These are phyloP conservation scores for Neolentinus lepideus DNA, from an alignment of 1,284 basidiomycete species.

Conservation along the genomic window DNA sequence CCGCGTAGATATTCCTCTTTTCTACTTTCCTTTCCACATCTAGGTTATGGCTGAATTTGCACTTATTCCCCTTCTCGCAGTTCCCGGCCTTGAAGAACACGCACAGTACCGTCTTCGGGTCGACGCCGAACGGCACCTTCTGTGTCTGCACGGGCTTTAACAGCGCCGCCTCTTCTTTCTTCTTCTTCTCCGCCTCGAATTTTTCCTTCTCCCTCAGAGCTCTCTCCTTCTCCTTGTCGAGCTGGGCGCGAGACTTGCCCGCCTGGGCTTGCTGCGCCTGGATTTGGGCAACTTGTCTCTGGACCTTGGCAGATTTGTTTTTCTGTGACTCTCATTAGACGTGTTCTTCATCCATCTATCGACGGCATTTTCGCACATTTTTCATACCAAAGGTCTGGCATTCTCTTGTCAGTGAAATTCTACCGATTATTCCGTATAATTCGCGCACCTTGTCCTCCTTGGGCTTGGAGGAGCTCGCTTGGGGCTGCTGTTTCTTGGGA, in stretches of 20 bases:
- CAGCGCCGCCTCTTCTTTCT: slow-evolving; percentile 81
- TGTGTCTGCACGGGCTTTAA: slow-evolving; percentile 74
- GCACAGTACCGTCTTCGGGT: slow-evolving; percentile 89
- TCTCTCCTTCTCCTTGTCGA: slow-evolving; percentile 85
- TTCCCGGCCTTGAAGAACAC: slow-evolving; percentile 83
- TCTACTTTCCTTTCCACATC: slow-evolving; percentile 89
- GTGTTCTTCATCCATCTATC: slow-evolving; percentile 6
- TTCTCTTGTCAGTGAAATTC: slow-evolving; percentile 23
- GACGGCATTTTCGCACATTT: slow-evolving; percentile 52
- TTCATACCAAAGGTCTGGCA: slow-evolving; percentile 87
- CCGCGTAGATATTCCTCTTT: slow-evolving; percentile 96
- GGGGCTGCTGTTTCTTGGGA: slow-evolving; percentile 58
- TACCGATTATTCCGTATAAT: slow-evolving; percentile 14
- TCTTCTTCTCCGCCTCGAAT: slow-evolving; percentile 75
- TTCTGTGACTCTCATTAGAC: slow-evolving; percentile 43
- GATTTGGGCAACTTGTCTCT: slow-evolving; percentile 76
- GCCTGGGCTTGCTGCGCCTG: slow-evolving; percentile 66
- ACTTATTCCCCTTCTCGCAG: slow-evolving; percentile 88
- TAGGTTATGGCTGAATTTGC: slow-evolving; percentile 93
- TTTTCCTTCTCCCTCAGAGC: slow-evolving; percentile 73
- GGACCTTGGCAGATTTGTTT: slow-evolving; percentile 92
- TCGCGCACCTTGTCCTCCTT: slow-evolving; percentile 67
- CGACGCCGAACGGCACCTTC: slow-evolving; percentile 93
- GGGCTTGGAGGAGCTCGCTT: slow-evolving; percentile 49
- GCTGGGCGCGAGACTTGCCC: slow-evolving; percentile 71